Conservation (phyloP, 768 basidiomycete genomes). For the Hysterangium stoloniferum region DNA sequence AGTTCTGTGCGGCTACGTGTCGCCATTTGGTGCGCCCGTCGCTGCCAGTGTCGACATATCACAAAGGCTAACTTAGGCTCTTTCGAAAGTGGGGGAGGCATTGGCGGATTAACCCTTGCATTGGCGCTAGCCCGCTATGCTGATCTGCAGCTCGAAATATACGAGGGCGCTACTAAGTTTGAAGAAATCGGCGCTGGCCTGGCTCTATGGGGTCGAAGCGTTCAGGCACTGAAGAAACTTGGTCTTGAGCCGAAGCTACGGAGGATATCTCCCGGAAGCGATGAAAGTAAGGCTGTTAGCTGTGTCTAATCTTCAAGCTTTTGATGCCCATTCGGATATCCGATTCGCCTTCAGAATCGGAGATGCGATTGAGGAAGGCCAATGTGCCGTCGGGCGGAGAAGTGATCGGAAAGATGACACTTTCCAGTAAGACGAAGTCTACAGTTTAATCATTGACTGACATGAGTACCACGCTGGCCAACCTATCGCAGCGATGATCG, state of each 20-base stretch:
- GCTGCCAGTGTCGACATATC: not conserved
- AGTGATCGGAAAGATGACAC: not conserved
- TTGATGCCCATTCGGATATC: not conserved
- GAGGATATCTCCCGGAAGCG: conserved; percentile 18
- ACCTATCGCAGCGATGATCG: conserved; percentile 9
- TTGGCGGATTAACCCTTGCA: conserved; percentile 25
- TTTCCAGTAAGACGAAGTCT: conserved; percentile 1
- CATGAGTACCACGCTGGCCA: not conserved
- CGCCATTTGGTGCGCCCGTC: conserved; percentile 42
- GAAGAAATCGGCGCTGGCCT: conserved; percentile 43
- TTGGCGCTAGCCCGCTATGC: conserved; percentile 21
- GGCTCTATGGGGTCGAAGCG: conserved; percentile 23
- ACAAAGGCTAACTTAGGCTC: conserved; percentile 1
- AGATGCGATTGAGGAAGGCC: conserved; percentile 40
- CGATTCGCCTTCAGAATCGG: conserved; percentile 26
- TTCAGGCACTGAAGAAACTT: conserved; percentile 21
- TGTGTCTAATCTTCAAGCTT: not conserved
- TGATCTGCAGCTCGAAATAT: conserved; percentile 23
- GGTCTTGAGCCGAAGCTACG: conserved; percentile 21
- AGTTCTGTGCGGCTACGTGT: conserved; percentile 46
- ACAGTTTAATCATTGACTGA: not conserved
- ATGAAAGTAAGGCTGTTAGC: conserved; percentile 1
- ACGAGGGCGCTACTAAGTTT: conserved; percentile 33
- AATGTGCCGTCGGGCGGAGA: conserved; percentile 31
- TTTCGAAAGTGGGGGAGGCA: conserved; percentile 21